Base-by-base conservation (phyloP, 139 green algal species). In the Zygnema circumcarinatum region DNA sequence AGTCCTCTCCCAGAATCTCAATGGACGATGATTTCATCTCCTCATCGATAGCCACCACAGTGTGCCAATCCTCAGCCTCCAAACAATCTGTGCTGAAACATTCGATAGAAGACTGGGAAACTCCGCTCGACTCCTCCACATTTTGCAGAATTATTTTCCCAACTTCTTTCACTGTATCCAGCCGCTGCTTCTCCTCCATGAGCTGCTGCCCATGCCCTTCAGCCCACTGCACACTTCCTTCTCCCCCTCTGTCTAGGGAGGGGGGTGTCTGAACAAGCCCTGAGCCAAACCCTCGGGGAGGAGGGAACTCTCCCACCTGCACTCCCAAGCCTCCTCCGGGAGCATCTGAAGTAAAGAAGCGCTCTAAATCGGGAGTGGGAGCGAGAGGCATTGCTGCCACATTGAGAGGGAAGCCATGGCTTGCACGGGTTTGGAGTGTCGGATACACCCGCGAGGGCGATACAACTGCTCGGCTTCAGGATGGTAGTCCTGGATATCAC, bases 401-500 rank as follows among this genome's bases (percentile, higher is more conserved):
- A 62, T 62, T 62, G 16, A 62, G 47, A 62, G 47, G 47, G 16
- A 62, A 62, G 38, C 33, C 67, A 84, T 85, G 21, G 68, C 33
- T 53, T 68, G 38, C 20, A 42, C 38, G 32, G 68, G 67, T 41
- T 74, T 75, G 2, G 68, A 84, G 20, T 74, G 38, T 32, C 68
- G 67, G 2, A 84, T 29, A 22, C 25, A 32, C 33, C 39, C 35
- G 38, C 82, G 82, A 47, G 82, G 82, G 29, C 36, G 29, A 74
- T 75, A 88, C 40, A 83, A 88, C 20, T 74, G 67, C 68, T 88
- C 82, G 31, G 82, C 47, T 33, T 84, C 68, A 35, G 82, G 82
- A 62, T 88, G 82, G 35, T 74, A 85, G 39, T 88, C 82, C 82
- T 88, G 82, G 1, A 36, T 52, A 40, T 80, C 11, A 81, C n/a